Conservation (phyloP, 179 eudicot genomes). For the Spinacia oleracea region DNA sequence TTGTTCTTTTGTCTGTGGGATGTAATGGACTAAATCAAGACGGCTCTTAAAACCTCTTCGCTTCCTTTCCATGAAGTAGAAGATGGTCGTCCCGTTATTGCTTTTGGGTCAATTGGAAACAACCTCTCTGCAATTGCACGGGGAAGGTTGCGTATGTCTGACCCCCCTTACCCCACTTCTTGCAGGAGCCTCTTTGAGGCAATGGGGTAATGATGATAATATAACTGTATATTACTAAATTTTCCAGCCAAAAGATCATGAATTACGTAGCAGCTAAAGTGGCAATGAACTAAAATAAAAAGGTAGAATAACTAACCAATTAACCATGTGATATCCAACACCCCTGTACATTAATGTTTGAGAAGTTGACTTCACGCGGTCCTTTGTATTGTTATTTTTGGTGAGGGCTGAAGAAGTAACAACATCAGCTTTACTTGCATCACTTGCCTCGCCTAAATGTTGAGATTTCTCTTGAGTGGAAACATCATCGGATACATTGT, state of each 20-base stretch:
- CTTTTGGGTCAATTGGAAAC: no score
- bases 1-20: no score
- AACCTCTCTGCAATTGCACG: no score
- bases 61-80: no score
- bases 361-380: constrained; percentile 54
- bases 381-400: constrained; percentile 48
- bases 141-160: no score
- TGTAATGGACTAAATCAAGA: no score
- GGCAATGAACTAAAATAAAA: neutral
- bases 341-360: constrained; percentile 63
- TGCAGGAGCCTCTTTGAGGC: no score
- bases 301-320: constrained; percentile 57
- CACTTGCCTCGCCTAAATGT: constrained; percentile 32
- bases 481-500: constrained; percentile 37
- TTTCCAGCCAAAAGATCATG: neutral
- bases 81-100: no score
- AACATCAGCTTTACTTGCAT: constrained; percentile 36
- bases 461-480: constrained; percentile 33
- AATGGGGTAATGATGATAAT: no score
- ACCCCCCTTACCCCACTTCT: no score
- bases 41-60: no score
- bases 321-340: constrained; percentile 91
- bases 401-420: constrained; percentile 34
- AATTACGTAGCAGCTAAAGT: neutral
- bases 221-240: constrained; percentile 14